Evolutionary conservation across 73 alveolate species (phyloP).

Genomic region (Vitrella brassicaformis): DNA sequence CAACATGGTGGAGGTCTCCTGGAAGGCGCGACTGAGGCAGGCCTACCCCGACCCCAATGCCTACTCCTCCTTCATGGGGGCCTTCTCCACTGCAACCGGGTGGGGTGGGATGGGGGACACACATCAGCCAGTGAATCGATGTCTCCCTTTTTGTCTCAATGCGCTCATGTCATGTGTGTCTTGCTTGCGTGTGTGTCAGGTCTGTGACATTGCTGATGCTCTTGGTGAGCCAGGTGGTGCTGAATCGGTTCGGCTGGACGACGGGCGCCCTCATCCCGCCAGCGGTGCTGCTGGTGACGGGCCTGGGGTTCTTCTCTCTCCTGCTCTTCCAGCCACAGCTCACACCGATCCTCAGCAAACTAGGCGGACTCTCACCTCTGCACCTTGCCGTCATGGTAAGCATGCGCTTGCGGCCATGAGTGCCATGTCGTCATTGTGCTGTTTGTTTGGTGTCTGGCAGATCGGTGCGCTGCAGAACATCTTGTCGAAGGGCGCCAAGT

Average conservation of each 20-base stretch:
- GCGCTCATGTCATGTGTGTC: not conserved
- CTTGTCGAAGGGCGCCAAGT: not conserved
- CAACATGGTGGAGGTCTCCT: slow-evolving; percentile 1
- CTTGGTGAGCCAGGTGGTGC: not conserved
- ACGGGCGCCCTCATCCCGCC: not conserved
- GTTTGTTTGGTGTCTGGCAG: not conserved
- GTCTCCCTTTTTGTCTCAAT: not conserved
- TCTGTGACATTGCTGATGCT: not conserved
- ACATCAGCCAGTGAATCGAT: not conserved
- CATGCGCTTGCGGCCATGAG: too few relatives aligned
- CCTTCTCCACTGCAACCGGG: not conserved
- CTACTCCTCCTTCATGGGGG: slow-evolving; percentile 1
- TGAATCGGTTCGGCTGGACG: not conserved
- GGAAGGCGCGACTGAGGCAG: not conserved
- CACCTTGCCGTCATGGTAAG: not conserved
- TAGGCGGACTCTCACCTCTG: not conserved
- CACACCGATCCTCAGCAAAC: not conserved
- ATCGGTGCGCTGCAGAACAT: not conserved
- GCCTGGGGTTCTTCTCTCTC: not conserved
- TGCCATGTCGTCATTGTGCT: too few relatives aligned
- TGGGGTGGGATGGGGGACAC: not conserved
- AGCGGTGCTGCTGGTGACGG: not conserved
- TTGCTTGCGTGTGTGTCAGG: not conserved
- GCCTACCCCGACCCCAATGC: not conserved
- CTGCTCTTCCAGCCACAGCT: not conserved